Evolutionary conservation across 2,329 filamentous ascomycete species (phyloP).

Genomic region (Botryotinia calthae): DNA sequence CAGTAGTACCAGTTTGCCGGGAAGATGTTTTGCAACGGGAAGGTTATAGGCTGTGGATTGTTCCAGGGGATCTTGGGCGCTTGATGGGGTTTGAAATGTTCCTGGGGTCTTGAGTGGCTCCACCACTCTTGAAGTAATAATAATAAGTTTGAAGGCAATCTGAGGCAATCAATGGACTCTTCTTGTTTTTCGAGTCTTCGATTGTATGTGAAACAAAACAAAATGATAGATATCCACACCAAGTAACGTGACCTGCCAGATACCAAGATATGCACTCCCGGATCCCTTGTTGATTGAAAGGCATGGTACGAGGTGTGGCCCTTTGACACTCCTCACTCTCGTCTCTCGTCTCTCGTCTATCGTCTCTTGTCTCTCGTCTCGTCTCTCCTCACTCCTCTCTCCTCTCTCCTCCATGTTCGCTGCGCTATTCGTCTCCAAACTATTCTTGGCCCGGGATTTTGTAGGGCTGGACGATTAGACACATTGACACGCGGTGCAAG

Average conservation of each 20-base stretch:
- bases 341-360: too few species aligned
- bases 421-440: neutral
- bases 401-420: neutral
- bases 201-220: neutral
- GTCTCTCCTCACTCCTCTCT: neutral
- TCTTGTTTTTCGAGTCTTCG: neutral
- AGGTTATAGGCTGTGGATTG: constrained; percentile 10
- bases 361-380: too few species aligned
- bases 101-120: neutral
- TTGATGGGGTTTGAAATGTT: constrained; percentile 1
- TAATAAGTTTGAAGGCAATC: neutral
- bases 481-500: neutral
- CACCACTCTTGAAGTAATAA: neutral
- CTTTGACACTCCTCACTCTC: neutral
- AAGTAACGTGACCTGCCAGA: neutral
- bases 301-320: neutral
- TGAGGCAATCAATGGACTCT: neutral
- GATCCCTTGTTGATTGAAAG: neutral
- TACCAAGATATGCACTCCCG: neutral
- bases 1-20: neutral
- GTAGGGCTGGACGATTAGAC: constrained; percentile 1
- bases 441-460: neutral
- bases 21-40: neutral
- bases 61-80: neutral
- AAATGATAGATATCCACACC: neutral